Conservation (phyloP, 176 grass and related monocot genomes). For the Neostapfia colusana region DNA sequence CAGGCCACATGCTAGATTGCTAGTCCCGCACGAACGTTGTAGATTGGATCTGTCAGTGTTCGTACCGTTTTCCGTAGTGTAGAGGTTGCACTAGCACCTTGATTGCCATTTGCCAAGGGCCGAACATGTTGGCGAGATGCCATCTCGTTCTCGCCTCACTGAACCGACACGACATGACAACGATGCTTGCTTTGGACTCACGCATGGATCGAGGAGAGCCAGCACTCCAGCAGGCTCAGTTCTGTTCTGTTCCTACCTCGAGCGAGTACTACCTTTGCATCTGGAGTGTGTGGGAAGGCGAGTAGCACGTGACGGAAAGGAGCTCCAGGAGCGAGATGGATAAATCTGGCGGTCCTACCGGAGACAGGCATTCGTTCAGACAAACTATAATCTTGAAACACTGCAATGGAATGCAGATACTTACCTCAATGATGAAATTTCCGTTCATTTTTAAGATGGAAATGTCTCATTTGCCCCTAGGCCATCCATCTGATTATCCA, state of each 20-base stretch:
- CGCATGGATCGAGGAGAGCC: background rate
- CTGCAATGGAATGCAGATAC: too few relatives aligned
- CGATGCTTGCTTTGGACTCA: slow-evolving; percentile 32
- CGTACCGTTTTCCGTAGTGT: background rate
- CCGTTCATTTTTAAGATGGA: too few relatives aligned
- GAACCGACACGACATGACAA: background rate
- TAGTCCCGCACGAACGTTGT: background rate
- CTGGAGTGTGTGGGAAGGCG: background rate
- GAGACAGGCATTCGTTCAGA: background rate
- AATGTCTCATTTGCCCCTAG: too few relatives aligned
- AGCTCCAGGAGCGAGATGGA: too few relatives aligned
- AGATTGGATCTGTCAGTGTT: background rate
- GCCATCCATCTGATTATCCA: too few relatives aligned
- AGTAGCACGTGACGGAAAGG: background rate
- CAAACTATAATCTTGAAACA: background rate
- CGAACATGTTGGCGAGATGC: background rate
- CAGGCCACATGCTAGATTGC: background rate
- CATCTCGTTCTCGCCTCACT: background rate
- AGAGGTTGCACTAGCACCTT: background rate
- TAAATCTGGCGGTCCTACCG: too few relatives aligned
- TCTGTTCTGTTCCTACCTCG: background rate
- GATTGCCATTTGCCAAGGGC: background rate
- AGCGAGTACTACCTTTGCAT: background rate
- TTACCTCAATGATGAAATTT: too few relatives aligned
- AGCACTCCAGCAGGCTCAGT: background rate